Percentiles rank a stretch among this genome's conserved stretches.
These are phyloP conservation scores for Diaporthe longicolla DNA, from an alignment of 2,329 filamentous ascomycete species.

Conservation along the genomic window DNA sequence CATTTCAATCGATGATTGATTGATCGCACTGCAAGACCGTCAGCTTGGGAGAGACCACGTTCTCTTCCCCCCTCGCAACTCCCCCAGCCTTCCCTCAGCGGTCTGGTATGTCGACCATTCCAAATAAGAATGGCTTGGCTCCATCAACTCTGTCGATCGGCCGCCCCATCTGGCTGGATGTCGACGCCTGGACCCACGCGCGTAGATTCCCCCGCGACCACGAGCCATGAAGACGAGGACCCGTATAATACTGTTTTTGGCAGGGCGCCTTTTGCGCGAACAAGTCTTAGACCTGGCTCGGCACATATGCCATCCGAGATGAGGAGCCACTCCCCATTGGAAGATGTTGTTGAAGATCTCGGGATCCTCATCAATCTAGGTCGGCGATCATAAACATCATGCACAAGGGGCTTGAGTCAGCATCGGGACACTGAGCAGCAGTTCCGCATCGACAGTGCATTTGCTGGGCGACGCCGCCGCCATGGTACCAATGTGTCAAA, in stretches of 20 bases:
- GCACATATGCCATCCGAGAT: conserved; percentile 40
- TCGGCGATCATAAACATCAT: conserved; percentile 30
- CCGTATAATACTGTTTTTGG: neutral
- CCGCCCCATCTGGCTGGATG: conserved; percentile 19
- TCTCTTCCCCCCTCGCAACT: neutral
- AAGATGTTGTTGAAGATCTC: conserved; percentile 23
- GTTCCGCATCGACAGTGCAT: conserved; percentile 9
- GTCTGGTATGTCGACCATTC: conserved; percentile 17
- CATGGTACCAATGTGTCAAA: conserved; percentile 34
- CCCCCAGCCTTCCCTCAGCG: neutral
- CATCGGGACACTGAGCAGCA: conserved; percentile 23
- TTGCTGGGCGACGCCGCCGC: conserved; percentile 10
- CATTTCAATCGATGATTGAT: conserved; percentile 13
- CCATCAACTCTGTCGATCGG: conserved; percentile 9
- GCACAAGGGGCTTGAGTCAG: conserved; percentile 33
- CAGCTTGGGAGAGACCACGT: conserved; percentile 21
- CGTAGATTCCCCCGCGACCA: neutral
- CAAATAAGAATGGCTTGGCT: conserved; percentile 14
- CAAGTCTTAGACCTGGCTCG: conserved; percentile 31
- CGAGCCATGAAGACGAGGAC: neutral
- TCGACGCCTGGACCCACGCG: conserved; percentile 3
- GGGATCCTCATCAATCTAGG: conserved; percentile 29
- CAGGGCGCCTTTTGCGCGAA: neutral
- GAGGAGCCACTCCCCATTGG: conserved; percentile 28
- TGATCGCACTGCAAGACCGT: conserved; percentile 15